Evolutionary conservation across 305 asterid genomes (phyloP).

Genomic region (Fraxinus ornus): DNA sequence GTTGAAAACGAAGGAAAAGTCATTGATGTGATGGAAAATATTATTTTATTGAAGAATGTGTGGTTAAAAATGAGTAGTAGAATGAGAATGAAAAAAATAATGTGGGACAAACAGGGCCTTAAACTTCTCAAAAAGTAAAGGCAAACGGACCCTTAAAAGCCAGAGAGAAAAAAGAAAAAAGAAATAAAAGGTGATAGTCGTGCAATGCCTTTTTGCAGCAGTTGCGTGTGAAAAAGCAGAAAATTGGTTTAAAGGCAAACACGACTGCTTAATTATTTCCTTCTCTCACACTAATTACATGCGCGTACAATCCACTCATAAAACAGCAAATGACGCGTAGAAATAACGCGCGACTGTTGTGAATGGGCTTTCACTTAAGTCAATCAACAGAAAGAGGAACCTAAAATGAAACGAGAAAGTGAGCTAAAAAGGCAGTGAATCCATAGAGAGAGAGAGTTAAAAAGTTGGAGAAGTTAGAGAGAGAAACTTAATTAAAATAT

Average conservation of each 20-base stretch:
- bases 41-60: no score
- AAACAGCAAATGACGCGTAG: neutral
- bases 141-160: neutral
- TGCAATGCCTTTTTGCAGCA: constrained; percentile 40
- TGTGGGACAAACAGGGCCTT: no score
- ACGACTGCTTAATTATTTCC: constrained; percentile 23
- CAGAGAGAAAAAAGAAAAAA: neutral
- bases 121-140: neutral
- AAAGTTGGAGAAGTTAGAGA: constrained; percentile 8
- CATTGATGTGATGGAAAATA: no score
- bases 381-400: constrained; percentile 23
- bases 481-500: constrained; percentile 25
- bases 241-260: constrained; percentile 51
- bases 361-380: constrained; percentile 13
- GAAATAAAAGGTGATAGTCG: constrained; percentile 33
- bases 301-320: constrained; percentile 19
- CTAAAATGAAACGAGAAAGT: constrained; percentile 24
- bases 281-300: constrained; percentile 17
- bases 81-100: no score
- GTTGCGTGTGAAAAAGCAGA: constrained; percentile 59
- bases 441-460: constrained; percentile 13
- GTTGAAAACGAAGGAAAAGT: no score
- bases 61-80: no score
- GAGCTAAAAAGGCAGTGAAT: constrained; percentile 53
- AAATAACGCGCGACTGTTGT: constrained; percentile 9